phyloP scores from a whole-genome alignment of 73 alveolate species.

The Paramecium pentaurelia region DNA sequence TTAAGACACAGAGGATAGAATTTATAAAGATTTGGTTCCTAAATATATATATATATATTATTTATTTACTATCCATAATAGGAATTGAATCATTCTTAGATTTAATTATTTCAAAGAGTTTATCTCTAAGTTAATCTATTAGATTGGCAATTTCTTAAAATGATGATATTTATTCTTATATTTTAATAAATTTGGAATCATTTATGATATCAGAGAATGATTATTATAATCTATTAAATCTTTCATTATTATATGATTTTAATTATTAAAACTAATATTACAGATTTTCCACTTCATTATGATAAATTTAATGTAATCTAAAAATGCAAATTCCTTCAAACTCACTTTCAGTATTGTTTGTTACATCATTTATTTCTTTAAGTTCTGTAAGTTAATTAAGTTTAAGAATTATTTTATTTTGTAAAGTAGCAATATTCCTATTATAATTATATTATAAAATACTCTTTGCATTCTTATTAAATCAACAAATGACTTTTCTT shows the following conservation, averaged over 20 bases:
- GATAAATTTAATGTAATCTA: neutral
- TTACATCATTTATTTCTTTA: neutral
- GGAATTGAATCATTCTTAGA: neutral
- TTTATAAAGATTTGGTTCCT: neutral
- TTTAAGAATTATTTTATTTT: neutral
- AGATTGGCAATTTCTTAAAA: neutral
- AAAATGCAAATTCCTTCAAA: neutral
- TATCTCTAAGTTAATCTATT: neutral
- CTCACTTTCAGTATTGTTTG: neutral
- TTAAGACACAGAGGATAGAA: neutral
- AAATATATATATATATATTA: neutral
- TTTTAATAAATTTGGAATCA: neutral
- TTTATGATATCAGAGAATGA: neutral
- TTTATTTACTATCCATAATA: neutral
- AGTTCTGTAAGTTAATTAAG: neutral
- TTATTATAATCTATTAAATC: neutral
- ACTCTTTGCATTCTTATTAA: neutral
- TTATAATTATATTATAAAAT: neutral
- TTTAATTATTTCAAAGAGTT: neutral
- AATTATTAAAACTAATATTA: neutral
- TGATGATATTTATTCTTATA: neutral
- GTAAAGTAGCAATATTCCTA: neutral
- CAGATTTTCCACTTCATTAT: neutral
- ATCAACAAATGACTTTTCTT: neutral
- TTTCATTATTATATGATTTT: neutral